phyloP scores from a whole-genome alignment of 2,329 filamentous ascomycete genomes.

The Cercospora citrullina region DNA sequence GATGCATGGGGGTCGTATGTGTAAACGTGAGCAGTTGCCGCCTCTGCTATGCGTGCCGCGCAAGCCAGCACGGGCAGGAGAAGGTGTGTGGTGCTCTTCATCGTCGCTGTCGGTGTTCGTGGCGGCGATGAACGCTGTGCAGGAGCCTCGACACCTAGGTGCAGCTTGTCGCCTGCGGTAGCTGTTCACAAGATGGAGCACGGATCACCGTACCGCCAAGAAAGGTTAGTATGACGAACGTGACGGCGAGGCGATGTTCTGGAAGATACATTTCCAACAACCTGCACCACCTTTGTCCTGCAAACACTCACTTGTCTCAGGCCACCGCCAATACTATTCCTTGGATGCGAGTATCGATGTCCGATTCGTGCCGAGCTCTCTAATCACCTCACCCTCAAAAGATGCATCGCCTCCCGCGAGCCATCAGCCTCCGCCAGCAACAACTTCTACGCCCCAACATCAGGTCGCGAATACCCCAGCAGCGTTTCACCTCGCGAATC shows the following conservation, averaged over 20 bases:
- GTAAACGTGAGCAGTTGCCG: slow-evolving; percentile 41
- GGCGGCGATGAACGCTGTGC: slow-evolving; percentile 2
- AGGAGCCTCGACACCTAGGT: not conserved
- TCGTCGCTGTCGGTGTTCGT: slow-evolving; percentile 32
- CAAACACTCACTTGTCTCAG: not conserved
- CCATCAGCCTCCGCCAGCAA: slow-evolving; percentile 34
- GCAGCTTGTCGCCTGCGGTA: not conserved
- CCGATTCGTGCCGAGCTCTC: not conserved
- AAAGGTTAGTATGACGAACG: not conserved
- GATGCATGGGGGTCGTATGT: slow-evolving; percentile 38
- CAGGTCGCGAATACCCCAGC: slow-evolving; percentile 13
- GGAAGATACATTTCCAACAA: not conserved
- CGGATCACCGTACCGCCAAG: slow-evolving; percentile 2
- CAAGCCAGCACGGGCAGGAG: slow-evolving; percentile 45
- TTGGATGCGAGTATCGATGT: not conserved
- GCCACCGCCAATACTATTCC: not conserved
- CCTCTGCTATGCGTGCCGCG: slow-evolving; percentile 31
- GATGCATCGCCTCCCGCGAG: slow-evolving; percentile 35
- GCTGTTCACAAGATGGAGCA: slow-evolving; percentile 5
- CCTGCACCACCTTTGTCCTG: not conserved
- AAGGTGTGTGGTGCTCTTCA: slow-evolving; percentile 47
- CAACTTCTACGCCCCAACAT: slow-evolving; percentile 18
- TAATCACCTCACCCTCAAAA: not conserved
- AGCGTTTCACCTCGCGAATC: slow-evolving; percentile 17
- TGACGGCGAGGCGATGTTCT: not conserved